These are phyloP conservation scores for Setaria viridis DNA, from an alignment of 202 grass and related monocot species.

Conservation along the genomic window DNA sequence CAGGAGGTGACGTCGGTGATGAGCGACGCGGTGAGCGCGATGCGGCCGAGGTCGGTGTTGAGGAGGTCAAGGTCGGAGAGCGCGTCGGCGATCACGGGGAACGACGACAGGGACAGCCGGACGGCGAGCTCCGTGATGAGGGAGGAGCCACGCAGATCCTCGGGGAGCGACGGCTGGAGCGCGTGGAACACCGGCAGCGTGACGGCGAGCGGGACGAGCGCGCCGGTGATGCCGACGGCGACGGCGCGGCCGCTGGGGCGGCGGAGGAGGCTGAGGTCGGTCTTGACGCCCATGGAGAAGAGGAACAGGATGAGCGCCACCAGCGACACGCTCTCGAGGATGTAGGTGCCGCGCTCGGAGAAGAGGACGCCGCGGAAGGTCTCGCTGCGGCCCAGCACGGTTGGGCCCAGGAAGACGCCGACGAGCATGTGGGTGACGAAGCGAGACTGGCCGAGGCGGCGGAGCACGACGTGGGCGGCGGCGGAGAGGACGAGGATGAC, in stretches of 20 bases:
- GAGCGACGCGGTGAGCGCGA: slow-evolving; percentile 68
- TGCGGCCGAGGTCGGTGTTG: slow-evolving; percentile 86
- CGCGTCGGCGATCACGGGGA: slow-evolving; percentile 66
- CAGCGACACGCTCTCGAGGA: slow-evolving; percentile 69
- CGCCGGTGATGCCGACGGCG: slow-evolving; percentile 57
- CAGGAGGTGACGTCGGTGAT: slow-evolving; percentile 68
- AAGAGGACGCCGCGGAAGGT: slow-evolving; percentile 51
- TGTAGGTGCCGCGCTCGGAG: slow-evolving; percentile 67
- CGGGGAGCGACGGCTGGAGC: slow-evolving; percentile 35
- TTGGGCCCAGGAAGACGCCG: slow-evolving; percentile 64
- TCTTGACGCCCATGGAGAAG: slow-evolving; percentile 82
- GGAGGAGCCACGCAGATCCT: slow-evolving; percentile 28
- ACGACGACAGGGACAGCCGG: slow-evolving; percentile 72
- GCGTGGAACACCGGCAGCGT: slow-evolving; percentile 46
- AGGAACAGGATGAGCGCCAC: slow-evolving; percentile 71
- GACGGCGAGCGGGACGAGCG: slow-evolving; percentile 59
- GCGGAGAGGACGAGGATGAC: slow-evolving; percentile 65
- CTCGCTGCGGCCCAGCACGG: slow-evolving; percentile 55
- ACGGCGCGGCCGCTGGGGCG: slow-evolving; percentile 57
- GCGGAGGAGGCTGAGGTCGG: slow-evolving; percentile 58
- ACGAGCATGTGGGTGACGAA: slow-evolving; percentile 81
- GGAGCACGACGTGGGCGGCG: slow-evolving; percentile 48
- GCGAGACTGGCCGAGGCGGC: slow-evolving; percentile 59
- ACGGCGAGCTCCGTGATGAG: slow-evolving; percentile 56
- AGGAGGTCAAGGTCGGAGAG: slow-evolving; percentile 75